Percentiles rank a stretch among this genome's conserved stretches.
These are phyloP conservation scores for Metarhizium album DNA, from an alignment of 2,329 filamentous ascomycete genomes.

Conservation along the genomic window DNA sequence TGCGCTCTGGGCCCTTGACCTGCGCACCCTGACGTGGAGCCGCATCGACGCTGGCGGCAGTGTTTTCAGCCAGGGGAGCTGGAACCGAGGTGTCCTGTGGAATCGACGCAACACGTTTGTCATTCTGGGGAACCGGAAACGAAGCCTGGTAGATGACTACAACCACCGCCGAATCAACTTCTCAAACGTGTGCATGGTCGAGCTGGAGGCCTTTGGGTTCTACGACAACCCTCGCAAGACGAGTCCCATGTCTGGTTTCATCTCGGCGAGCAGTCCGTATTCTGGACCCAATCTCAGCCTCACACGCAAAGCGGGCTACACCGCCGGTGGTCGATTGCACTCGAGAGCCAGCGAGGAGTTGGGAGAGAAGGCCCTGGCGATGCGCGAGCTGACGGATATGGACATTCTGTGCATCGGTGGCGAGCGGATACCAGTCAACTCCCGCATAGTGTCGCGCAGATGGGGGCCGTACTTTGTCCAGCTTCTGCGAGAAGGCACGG, in stretches of 20 bases:
- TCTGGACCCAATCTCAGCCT: conserved; percentile 45
- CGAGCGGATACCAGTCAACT: conserved; percentile 88
- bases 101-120: conserved; percentile 89
- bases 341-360: conserved; percentile 74
- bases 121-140: conserved; percentile 84
- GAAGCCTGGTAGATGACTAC: conserved; percentile 93
- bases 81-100: conserved; percentile 94
- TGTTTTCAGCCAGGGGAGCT: conserved; percentile 93
- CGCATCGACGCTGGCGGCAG: conserved; percentile 90
- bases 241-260: conserved; percentile 69
- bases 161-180: conserved; percentile 98
- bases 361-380: conserved; percentile 64
- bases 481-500: conserved; percentile 70
- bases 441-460: conserved; percentile 70
- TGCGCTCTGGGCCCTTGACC: conserved; percentile 86
- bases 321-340: conserved; percentile 65
- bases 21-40: conserved; percentile 83
- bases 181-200: conserved; percentile 90
- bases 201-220: conserved; percentile 91
- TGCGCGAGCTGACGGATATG: conserved; percentile 92
- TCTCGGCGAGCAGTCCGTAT: conserved; percentile 68
- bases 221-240: conserved; percentile 87
- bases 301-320: conserved; percentile 49
- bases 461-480: conserved; percentile 98
- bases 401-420: conserved; percentile 87